Base-by-base conservation (phyloP, 805 yeast species). In the Ogataea neopini region DNA sequence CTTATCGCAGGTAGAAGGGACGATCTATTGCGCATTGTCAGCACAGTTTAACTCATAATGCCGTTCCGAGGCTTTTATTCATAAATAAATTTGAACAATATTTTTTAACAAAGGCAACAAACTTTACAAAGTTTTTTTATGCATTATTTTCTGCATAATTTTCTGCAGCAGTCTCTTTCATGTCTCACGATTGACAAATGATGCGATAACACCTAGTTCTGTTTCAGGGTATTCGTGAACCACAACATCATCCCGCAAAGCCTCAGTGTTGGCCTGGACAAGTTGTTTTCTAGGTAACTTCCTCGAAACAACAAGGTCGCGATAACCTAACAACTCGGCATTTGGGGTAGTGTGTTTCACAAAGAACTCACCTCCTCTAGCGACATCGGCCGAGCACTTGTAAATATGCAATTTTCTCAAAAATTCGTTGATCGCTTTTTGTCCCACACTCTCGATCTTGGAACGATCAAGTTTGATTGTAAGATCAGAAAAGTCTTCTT, bases 261-360 rank as follows among this genome's bases (percentile, higher is more conserved):
- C 43, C 38, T 80, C 52, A 7, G 96, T 85, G 67, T 89, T 89
- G 22, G 90, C 88, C 68, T 89, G 97, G 48, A 89, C 81, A 56
- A 84, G 78, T 64, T 88, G 95, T 66, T 83, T 84, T 66, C 97
- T 79, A 52, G 97, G 96, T 57, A 84, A 73, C 68, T 88, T 86
- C 63, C 86, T 84, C 38, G 71, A 69, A 50, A 89, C 69, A 11
- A 89, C 89, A 30, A 76, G 71, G 45, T 81, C 84, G 69, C 96
- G 78, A 62, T 76, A 85, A 52, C 74, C 68, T 20, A 87, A 80
- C 45, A 84, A 69, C 14, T 85, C 87, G 11, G 71, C 74, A 6
- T 81, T 75, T 34, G 85, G 89, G 1, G 76, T 72, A n/a, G 96
- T 83, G 68, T 83, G 83, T 22, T 81, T 83, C 40, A 69, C 67